Percentiles rank a stretch among this genome's conserved stretches.
phyloP scores from a whole-genome alignment of 2,329 filamentous ascomycete species.

The Penicillium sp. region DNA sequence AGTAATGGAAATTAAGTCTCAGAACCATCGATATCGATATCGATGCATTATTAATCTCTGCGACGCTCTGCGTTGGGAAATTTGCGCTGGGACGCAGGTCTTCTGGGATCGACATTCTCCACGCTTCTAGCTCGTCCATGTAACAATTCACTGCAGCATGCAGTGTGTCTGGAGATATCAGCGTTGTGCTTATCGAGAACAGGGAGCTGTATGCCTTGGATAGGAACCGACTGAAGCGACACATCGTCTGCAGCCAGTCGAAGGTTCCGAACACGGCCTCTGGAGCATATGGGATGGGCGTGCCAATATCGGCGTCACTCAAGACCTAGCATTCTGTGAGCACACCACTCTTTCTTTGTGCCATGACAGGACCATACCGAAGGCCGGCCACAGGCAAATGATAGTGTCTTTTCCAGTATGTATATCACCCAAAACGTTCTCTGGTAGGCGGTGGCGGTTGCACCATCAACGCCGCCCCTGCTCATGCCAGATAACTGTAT shows the following conservation, averaged over 20 bases:
- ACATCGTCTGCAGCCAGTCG: constrained; percentile 42
- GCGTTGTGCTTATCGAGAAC: constrained; percentile 41
- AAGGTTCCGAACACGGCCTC: constrained; percentile 38
- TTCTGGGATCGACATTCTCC: constrained; percentile 36
- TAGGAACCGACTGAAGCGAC: constrained; percentile 36
- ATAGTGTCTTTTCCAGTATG: constrained; percentile 42
- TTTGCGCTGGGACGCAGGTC: constrained; percentile 33
- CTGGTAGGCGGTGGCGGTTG: constrained; percentile 22
- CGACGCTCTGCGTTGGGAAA: no score
- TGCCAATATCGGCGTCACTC: constrained; percentile 45
- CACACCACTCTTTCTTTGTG: no score
- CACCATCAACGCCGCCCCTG: constrained; percentile 23
- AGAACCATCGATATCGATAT: constrained; percentile 27
- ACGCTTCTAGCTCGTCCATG: constrained; percentile 34
- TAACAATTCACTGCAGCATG: constrained; percentile 30
- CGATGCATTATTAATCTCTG: constrained; percentile 23
- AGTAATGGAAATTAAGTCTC: constrained; percentile 37
- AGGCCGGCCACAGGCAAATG: constrained; percentile 35
- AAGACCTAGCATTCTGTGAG: constrained; percentile 31
- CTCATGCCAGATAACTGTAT: constrained; percentile 37
- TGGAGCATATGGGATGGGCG: constrained; percentile 38
- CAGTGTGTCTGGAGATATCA: constrained; percentile 21
- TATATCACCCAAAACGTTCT: constrained; percentile 50
- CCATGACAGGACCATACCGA: constrained; percentile 33
- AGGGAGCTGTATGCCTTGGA: constrained; percentile 40